A percentile compares a stretch with the other conserved stretches of the same genome.
These are phyloP conservation scores for Kazachstania sp. DNA, from an alignment of 1,139 yeast genomes.

Conservation along the genomic window DNA sequence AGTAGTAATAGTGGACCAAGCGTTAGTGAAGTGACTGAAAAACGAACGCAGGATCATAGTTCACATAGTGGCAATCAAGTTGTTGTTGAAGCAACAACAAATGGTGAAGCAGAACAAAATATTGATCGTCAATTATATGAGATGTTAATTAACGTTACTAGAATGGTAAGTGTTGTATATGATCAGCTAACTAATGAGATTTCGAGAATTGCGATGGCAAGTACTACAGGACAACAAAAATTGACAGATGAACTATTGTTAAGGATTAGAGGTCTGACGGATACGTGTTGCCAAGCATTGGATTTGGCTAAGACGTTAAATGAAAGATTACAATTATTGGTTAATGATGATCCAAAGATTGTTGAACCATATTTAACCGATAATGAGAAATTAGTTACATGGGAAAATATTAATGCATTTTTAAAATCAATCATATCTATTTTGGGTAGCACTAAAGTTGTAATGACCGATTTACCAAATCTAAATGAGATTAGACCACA, in stretches of 20 bases:
- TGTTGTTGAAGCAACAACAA: conserved; percentile 22
- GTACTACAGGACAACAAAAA: conserved; percentile 26
- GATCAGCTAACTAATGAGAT: conserved; percentile 72
- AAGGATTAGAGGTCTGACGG: conserved; percentile 69
- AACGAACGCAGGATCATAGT: background rate
- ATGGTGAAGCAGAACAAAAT: conserved; percentile 35
- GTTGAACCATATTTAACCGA: conserved; percentile 38
- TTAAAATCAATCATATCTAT: conserved; percentile 77
- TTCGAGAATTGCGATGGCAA: conserved; percentile 56
- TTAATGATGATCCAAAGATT: conserved; percentile 34
- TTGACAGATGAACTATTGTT: conserved; percentile 42
- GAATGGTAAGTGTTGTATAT: conserved; percentile 72
- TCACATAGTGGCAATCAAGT: conserved; percentile 4
- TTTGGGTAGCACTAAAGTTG: conserved; percentile 70
- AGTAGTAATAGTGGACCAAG: background rate
- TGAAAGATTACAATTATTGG: conserved; percentile 40
- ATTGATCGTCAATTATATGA: conserved; percentile 71
- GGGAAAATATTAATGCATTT: conserved; percentile 82
- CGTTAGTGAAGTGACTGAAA: background rate
- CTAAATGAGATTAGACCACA: conserved; percentile 74
- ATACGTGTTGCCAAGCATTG: conserved; percentile 70
- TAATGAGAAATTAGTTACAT: conserved; percentile 59
- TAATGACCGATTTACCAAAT: conserved; percentile 73
- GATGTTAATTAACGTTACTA: conserved; percentile 64
- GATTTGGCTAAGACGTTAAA: conserved; percentile 67